A percentile compares a stretch with the other conserved stretches of the same genome.
These are phyloP conservation scores for Aspergillus cristatus DNA, from an alignment of 495 filamentous ascomycete genomes.

Conservation along the genomic window DNA sequence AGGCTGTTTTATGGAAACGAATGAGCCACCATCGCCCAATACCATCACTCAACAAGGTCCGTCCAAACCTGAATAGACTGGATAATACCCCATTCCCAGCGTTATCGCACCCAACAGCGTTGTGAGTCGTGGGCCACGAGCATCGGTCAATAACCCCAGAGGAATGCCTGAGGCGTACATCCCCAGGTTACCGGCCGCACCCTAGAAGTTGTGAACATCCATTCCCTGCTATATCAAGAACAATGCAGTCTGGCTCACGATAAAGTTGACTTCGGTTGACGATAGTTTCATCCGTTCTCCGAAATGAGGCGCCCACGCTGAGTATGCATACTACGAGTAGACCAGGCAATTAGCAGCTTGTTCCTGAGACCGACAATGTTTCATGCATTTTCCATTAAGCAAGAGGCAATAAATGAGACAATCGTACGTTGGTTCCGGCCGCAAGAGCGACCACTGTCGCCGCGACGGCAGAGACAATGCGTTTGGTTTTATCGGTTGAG, in stretches of 20 bases:
- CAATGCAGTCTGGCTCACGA: conserved; percentile 46
- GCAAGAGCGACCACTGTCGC: conserved; percentile 79
- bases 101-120: conserved; percentile 63
- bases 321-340: conserved; percentile 78
- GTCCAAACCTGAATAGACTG: conserved; percentile 53
- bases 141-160: conserved; percentile 78
- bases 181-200: conserved; percentile 83
- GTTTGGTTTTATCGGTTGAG: conserved; percentile 21
- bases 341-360: conserved; percentile 5
- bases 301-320: conserved; percentile 95
- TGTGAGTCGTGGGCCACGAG: conserved; percentile 67
- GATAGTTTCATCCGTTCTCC: conserved; percentile 76
- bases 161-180: conserved; percentile 93
- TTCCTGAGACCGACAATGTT: too few relatives aligned
- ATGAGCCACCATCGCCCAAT: not conserved
- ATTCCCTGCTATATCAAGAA: conserved; percentile 1
- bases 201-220: conserved; percentile 36
- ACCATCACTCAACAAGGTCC: not conserved
- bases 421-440: conserved; percentile 82
- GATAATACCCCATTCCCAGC: conserved; percentile 72
- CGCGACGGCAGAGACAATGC: conserved; percentile 72
- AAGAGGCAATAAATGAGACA: too few relatives aligned
- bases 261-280: conserved; percentile 82
- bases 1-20: conserved; percentile 24
- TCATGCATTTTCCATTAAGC: too few relatives aligned